These are phyloP conservation scores for Setaria italica DNA, from an alignment of 202 grass and related monocot species.

Conservation along the genomic window DNA sequence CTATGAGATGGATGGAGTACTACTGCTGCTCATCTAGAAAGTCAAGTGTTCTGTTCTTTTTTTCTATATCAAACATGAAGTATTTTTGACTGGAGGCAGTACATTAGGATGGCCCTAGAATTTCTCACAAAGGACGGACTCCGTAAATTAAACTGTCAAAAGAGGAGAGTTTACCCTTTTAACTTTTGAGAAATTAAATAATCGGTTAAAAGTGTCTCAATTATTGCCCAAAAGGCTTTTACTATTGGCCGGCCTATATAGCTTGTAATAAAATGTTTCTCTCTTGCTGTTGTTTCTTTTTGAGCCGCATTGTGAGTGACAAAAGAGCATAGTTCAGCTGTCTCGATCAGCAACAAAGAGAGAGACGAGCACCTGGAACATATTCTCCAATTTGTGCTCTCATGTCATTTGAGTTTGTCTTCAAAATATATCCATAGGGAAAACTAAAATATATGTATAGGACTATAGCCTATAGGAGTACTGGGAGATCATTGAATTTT, in stretches of 20 bases:
- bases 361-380: background rate
- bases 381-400: background rate
- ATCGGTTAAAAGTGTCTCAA: no score
- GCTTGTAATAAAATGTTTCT: background rate
- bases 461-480: background rate
- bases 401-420: background rate
- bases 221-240: background rate
- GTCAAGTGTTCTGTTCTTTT: no score
- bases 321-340: background rate
- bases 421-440: background rate
- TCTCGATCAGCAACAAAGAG: background rate
- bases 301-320: constrained; percentile 2
- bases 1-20: no score
- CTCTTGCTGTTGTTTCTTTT: background rate
- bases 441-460: background rate
- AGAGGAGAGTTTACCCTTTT: no score
- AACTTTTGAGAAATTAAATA: no score
- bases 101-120: no score
- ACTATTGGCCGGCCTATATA: constrained; percentile 15
- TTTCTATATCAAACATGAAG: no score
- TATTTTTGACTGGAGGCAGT: no score
- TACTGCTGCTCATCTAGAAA: no score
- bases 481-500: background rate
- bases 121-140: no score
- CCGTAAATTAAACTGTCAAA: no score